Conservation (phyloP, 257 asterid genomes). For the Plantago major region DNA sequence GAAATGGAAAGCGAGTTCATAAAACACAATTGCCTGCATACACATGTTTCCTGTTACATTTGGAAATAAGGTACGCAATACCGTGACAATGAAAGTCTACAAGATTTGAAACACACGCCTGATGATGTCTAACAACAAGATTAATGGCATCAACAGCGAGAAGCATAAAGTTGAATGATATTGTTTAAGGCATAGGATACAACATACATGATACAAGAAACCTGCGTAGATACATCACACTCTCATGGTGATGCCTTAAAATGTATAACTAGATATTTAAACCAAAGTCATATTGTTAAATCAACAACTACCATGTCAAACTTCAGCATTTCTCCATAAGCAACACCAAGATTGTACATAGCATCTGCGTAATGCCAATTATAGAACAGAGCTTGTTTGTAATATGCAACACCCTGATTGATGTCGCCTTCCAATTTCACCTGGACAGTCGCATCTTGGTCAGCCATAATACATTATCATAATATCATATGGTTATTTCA, state of each 20-base stretch:
- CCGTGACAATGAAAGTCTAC: conserved; percentile 12
- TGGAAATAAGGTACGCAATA: not conserved
- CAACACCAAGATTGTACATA: conserved; percentile 98
- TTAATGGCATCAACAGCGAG: no score
- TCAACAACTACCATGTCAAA: conserved; percentile 86
- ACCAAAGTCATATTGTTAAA: not conserved
- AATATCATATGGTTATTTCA: no score
- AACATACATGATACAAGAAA: not conserved
- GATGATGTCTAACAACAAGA: not conserved
- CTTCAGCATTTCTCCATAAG: conserved; percentile 99
- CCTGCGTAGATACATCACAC: not conserved
- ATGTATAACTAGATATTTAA: not conserved
- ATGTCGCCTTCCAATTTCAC: conserved; percentile 98
- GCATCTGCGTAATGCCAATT: conserved; percentile 99
- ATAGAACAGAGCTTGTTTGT: conserved; percentile 87
- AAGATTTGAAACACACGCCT: conserved; percentile 8
- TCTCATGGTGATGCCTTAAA: not conserved
- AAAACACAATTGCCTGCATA: conserved; percentile 92
- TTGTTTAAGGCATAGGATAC: no score
- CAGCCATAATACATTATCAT: conserved; percentile 13
- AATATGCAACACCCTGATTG: conserved; percentile 82
- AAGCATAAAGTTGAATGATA: no score
- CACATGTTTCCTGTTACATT: conserved; percentile 15
- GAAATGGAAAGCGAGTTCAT: conserved; percentile 99
- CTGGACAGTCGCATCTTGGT: conserved; percentile 36